Conservation (phyloP, 352 stramenopile genomes). For the Achlya hypogyna region DNA sequence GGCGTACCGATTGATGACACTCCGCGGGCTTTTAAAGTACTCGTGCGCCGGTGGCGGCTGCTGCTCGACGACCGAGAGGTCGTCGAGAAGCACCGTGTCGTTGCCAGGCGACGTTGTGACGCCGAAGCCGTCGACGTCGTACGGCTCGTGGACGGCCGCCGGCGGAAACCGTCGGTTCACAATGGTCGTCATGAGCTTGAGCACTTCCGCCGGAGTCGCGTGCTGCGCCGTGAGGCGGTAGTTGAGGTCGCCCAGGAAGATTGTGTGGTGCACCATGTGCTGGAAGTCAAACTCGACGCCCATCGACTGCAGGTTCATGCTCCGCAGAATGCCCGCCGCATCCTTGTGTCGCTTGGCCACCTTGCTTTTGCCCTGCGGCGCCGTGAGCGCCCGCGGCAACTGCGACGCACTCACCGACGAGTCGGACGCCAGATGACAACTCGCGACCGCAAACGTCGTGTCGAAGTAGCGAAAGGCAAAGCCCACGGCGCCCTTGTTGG, state of each 20-base stretch:
- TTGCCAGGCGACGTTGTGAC: background rate
- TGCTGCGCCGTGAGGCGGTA: slow-evolving; percentile 55
- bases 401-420: slow-evolving; percentile 25
- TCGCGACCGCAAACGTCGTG: slow-evolving; percentile 78
- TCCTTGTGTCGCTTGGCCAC: slow-evolving; percentile 68
- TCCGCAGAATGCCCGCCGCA: slow-evolving; percentile 70
- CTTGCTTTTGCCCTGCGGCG: slow-evolving; percentile 30
- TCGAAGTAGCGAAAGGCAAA: slow-evolving; percentile 82
- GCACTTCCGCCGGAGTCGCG: background rate
- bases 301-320: slow-evolving; percentile 71
- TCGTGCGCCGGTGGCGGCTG: too few relatives aligned
- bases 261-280: slow-evolving; percentile 72
- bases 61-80: background rate
- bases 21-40: background rate
- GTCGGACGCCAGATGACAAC: slow-evolving; percentile 82
- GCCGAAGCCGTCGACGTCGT: background rate
- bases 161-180: background rate
- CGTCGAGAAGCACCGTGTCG: slow-evolving; percentile 1
- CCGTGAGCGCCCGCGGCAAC: background rate
- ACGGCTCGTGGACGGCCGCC: background rate
- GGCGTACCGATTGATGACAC: background rate
- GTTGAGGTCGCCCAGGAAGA: slow-evolving; percentile 86
- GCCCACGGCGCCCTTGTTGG: slow-evolving; percentile 84
- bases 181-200: background rate
- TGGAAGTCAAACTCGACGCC: slow-evolving; percentile 77